These are phyloP conservation scores for Chenopodium berlandieri DNA, from an alignment of 148 eudicot species.

Conservation along the genomic window DNA sequence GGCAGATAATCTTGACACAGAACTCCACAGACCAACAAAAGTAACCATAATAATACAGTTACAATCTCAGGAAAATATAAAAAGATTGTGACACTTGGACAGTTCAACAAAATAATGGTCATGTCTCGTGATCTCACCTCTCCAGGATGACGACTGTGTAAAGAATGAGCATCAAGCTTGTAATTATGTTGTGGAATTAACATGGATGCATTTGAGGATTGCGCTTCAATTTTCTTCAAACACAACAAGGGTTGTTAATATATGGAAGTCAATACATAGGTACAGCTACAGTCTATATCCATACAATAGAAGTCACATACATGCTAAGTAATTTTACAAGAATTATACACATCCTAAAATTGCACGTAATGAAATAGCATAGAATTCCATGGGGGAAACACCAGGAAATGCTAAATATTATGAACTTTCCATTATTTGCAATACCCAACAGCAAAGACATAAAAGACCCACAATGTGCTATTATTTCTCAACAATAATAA, in stretches of 20 bases:
- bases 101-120: neutral
- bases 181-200: constrained; percentile 94
- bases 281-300: neutral
- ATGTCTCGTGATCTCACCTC: constrained; percentile 49
- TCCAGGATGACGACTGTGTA: constrained; percentile 95
- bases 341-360: neutral
- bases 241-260: constrained; percentile 17
- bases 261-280: constrained; percentile 2
- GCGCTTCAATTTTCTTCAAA: constrained; percentile 68
- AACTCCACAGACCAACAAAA: neutral
- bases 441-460: neutral
- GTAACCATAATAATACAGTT: neutral
- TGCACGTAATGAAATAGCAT: neutral
- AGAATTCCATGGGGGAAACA: neutral
- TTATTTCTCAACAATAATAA: neutral
- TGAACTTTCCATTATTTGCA: neutral
- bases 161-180: constrained; percentile 95
- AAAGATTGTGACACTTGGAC: neutral
- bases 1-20: neutral
- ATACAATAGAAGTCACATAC: no score
- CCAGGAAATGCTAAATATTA: neutral
- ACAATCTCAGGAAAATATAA: neutral
- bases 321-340: neutral
- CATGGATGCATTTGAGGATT: constrained; percentile 68
- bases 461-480: neutral